Base-by-base conservation (phyloP, 257 asterid genomes). In the Rehmannia glutinosa region DNA sequence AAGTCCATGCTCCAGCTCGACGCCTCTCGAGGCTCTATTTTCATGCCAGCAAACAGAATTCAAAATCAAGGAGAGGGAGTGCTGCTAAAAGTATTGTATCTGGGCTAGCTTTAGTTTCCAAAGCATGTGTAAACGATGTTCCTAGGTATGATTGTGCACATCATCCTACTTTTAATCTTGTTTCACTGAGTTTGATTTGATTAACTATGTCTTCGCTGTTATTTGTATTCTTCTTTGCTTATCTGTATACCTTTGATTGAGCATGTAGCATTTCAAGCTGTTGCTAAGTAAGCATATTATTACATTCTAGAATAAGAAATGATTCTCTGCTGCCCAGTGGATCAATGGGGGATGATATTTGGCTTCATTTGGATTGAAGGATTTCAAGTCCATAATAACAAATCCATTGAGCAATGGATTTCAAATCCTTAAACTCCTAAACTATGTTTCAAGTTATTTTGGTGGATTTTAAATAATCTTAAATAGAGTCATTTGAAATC, bases 1-100 rank as follows among this genome's bases (percentile, higher is more conserved):
- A 90, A 78, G 94, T 87, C 61, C 97, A 90, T 33, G 92, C 97
- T 70, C 96, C 97, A 50, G 96, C 97, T 49, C 82, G 94, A 46
- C 89, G 97, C 58, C 82, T 90, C 68, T 87, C 84, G 55, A 90
- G 97, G 80, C 85, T 90, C 69, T 87, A 82, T 78, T 74, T 83
- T 70, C 84, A 87, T 73, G 86, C 90, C 53, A 78, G 72, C 72
- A 82, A 80, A 55, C 80, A 72, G 32, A 78, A 76, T 64, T 71
- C 86, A 6, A 82, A 61, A 70, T 54, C 78, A 35, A 71, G 73
- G 70, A 78, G 78, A 72, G 87, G 73, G 46, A 73, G 75, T 84
- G 91, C 87, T 11, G 91, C 96, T 66, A 82, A 80, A 72, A 82
- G 89, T 79, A 61, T 85, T 12, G 83, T 84, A 24, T 90, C 97